Conservation (phyloP, 306 rosid genomes). For the Fragaria ananassa region DNA sequence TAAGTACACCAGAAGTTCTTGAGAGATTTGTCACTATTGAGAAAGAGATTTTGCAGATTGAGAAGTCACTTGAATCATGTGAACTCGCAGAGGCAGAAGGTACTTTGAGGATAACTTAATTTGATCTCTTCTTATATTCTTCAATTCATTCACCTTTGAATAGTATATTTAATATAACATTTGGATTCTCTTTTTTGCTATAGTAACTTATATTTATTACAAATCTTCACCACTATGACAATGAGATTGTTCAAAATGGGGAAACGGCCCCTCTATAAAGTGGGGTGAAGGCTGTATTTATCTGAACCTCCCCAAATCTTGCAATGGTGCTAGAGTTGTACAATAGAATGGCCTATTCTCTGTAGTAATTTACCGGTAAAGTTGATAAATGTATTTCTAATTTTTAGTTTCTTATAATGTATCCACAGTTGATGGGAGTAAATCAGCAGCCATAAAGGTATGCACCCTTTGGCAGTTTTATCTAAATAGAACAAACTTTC, state of each 20-base stretch:
- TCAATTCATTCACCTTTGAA: neutral
- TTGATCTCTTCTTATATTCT: constrained; percentile 15
- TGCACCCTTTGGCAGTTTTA: constrained; percentile 3
- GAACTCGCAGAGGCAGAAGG: constrained; percentile 71
- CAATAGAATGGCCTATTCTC: neutral
- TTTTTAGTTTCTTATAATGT: constrained; percentile 37
- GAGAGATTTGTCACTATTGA: constrained; percentile 95
- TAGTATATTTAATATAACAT: neutral
- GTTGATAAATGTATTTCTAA: constrained; percentile 20
- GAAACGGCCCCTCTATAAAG: neutral
- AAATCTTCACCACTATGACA: neutral
- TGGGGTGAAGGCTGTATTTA: neutral
- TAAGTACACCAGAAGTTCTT: constrained; percentile 85
- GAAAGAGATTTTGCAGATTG: constrained; percentile 90
- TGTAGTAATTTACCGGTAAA: constrained; percentile 1
- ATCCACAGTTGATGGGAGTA: constrained; percentile 47
- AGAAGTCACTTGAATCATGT: constrained; percentile 63
- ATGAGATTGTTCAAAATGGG: neutral
- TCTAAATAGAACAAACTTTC: constrained; percentile 12
- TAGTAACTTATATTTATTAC: neutral
- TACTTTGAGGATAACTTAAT: constrained; percentile 13
- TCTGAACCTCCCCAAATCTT: neutral
- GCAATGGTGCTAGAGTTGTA: neutral
- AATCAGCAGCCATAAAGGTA: constrained; percentile 52
- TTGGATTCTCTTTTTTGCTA: neutral